Evolutionary conservation across 148 eudicot genomes (phyloP), one percentile per base, ranked within the genome.

Genomic region (Spergularia marina): DNA sequence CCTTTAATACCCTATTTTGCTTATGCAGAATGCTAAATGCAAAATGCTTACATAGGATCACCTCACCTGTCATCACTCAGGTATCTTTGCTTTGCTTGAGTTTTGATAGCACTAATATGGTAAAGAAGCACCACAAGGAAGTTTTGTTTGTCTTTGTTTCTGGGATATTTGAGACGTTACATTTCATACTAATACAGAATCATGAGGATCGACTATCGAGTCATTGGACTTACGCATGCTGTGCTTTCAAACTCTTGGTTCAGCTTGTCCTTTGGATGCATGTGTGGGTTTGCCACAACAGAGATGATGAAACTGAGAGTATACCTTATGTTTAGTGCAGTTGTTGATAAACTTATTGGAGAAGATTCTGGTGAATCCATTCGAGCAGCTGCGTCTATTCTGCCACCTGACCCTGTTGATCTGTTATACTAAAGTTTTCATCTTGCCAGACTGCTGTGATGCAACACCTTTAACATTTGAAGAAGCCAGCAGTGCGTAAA

Each of bases 391-490:
- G 94, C 90, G 67, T 78, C 84, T 56, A 64, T 83, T 80, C 85
- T 95, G 78, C 99, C 99, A 56, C 69, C 88, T 65, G 99, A 95
- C 80, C 99, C 99, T 65, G 72, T 86, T 56, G 99, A 90, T 83
- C 78, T 92, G 81, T 79, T 95, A 65, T 75, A 82, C 74, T 36
- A 72, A 82, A 90, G 79, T 74, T 89, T 74, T 64, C 87, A 68
- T 82, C 80, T 85, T 90, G 92, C 80, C 99, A 95, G 76, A 76
- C 85, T 53, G 92, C 99, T 49, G 87, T 92, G 67, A 68, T 95
- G 78, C 89, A 86, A n/a, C n/a, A n/a, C n/a, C n/a, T n/a, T n/a
- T n/a, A n/a, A n/a, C n/a, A n/a, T n/a, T n/a, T n/a, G n/a, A n/a
- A n/a, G n/a, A n/a, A n/a, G n/a, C n/a, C n/a, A n/a, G n/a, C n/a